Evolutionary conservation across 257 asterid genomes (phyloP).

Genomic region (Cordia subcordata): DNA sequence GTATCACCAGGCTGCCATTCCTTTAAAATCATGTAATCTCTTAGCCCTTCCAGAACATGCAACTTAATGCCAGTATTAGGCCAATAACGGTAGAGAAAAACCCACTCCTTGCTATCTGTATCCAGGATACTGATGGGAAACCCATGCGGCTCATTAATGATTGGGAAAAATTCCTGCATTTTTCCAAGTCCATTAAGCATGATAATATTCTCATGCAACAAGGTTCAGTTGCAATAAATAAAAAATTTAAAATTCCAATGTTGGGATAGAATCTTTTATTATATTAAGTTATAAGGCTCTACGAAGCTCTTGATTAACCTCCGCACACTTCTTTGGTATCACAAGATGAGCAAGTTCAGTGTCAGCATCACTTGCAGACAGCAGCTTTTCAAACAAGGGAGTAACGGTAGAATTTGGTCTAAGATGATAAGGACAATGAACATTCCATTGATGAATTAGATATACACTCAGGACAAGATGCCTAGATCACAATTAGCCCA

Average conservation of each 20-base stretch:
- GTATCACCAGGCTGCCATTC: conserved; percentile 71
- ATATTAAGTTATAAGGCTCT: too few relatives aligned
- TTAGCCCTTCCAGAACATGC: conserved; percentile 66
- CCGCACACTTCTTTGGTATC: conserved; percentile 63
- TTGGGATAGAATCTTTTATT: too few relatives aligned
- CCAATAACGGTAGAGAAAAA: conserved; percentile 55
- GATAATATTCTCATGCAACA: neutral
- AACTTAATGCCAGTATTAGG: conserved; percentile 48
- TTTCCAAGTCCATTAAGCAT: conserved; percentile 3
- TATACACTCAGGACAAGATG: neutral
- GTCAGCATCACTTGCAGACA: conserved; percentile 57
- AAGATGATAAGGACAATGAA: conserved; percentile 39
- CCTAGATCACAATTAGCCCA: too few relatives aligned
- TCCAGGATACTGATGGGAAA: conserved; percentile 52
- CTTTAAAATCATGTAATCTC: conserved; percentile 54
- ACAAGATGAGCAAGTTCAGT: conserved; percentile 50
- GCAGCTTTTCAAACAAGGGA: conserved; percentile 58
- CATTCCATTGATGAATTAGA: conserved; percentile 1
- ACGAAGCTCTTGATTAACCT: conserved; percentile 34
- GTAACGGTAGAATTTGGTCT: conserved; percentile 43
- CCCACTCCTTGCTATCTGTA: conserved; percentile 67
- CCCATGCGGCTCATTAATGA: conserved; percentile 45
- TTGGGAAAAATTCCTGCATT: conserved; percentile 67
- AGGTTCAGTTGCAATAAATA: neutral
- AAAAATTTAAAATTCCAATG: too few relatives aligned